Evolutionary conservation across 2,329 filamentous ascomycete genomes (phyloP).

Genomic region (Trichophyton mentagrophytes): DNA sequence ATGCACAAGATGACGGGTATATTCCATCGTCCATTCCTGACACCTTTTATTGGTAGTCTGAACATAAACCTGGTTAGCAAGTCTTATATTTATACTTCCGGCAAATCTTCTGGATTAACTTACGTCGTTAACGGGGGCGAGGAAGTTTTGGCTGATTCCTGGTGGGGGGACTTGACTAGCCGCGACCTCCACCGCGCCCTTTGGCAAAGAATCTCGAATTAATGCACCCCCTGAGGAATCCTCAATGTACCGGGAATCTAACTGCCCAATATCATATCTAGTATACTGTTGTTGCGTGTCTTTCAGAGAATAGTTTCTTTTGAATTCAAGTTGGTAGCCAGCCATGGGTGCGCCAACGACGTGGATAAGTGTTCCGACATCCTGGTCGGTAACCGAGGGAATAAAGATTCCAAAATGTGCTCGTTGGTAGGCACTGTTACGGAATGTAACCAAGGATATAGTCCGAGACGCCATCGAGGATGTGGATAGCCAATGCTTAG

Average conservation of each 20-base stretch:
- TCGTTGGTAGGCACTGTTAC: constrained; percentile 14
- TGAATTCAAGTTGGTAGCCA: constrained; percentile 22
- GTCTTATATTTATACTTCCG: neutral
- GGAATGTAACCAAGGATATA: neutral
- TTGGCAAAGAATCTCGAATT: constrained; percentile 15
- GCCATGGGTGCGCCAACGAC: constrained; percentile 23
- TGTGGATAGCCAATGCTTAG: neutral
- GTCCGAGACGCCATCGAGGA: neutral
- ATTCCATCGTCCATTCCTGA: constrained; percentile 27
- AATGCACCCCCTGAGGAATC: constrained; percentile 9
- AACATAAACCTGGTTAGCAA: neutral
- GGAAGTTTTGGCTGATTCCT: constrained; percentile 22
- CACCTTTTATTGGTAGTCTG: constrained; percentile 24
- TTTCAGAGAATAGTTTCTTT: constrained; percentile 17
- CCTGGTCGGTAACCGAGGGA: constrained; percentile 13
- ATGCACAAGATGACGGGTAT: constrained; percentile 17
- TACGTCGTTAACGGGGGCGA: constrained; percentile 26
- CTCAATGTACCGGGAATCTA: constrained; percentile 16
- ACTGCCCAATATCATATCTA: constrained; percentile 15
- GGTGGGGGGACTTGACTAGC: constrained; percentile 21
- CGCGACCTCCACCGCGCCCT: constrained; percentile 18
- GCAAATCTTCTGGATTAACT: neutral
- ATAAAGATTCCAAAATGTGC: constrained; percentile 23
- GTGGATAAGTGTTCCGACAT: constrained; percentile 20
- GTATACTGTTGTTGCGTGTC: constrained; percentile 9